phyloP scores from a whole-genome alignment of 2,329 filamentous ascomycete species.

The Aspergillus flavus region DNA sequence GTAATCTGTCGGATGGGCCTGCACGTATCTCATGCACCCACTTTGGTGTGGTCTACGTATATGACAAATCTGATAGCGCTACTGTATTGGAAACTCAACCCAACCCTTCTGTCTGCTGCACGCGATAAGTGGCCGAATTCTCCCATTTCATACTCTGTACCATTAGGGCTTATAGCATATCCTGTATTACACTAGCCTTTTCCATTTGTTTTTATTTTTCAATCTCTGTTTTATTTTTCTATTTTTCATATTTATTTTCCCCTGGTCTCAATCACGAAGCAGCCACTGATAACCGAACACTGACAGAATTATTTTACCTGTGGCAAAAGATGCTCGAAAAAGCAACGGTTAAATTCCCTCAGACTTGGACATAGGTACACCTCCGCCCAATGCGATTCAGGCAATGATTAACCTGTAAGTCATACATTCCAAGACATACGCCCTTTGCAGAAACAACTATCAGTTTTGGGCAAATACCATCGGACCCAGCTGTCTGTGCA shows the following conservation, averaged over 20 bases:
- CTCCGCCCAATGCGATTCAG: background rate
- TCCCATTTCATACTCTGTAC: background rate
- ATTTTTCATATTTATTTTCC: background rate
- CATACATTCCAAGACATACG: background rate
- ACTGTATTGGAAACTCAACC: background rate
- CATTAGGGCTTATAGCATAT: background rate
- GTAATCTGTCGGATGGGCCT: background rate
- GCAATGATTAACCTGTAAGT: slow-evolving; percentile 4
- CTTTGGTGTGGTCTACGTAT: slow-evolving; percentile 4
- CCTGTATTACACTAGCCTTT: background rate
- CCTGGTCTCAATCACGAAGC: background rate
- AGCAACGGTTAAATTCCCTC: background rate
- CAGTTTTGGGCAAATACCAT: background rate
- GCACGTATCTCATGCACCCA: slow-evolving; percentile 10
- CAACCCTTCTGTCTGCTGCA: background rate
- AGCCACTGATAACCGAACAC: background rate
- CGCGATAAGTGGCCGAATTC: background rate
- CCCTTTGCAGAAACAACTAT: background rate
- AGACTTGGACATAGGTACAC: background rate
- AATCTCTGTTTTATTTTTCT: background rate
- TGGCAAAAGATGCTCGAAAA: slow-evolving; percentile 2
- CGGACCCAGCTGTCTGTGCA: background rate
- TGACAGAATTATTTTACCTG: background rate
- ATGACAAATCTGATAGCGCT: slow-evolving; percentile 11
- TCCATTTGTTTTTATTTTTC: background rate